Conservation (phyloP, 331 rosid species). For the Quercus lobata region DNA sequence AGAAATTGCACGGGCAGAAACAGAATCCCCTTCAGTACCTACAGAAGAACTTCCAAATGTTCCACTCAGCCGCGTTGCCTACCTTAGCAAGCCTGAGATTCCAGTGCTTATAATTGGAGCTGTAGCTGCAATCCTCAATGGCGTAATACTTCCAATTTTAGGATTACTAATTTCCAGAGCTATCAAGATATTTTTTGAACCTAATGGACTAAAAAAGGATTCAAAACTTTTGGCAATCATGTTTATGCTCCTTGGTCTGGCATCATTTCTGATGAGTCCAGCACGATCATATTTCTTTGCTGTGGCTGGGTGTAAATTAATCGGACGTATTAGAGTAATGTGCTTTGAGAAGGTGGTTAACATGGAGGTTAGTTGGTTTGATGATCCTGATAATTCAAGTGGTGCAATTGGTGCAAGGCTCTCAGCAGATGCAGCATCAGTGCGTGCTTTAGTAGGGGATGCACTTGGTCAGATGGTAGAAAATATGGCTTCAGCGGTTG, state of each 20-base stretch:
- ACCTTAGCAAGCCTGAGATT: conserved; percentile 31
- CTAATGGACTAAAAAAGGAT: conserved; percentile 17
- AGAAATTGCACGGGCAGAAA: background rate
- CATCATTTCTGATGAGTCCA: conserved; percentile 17
- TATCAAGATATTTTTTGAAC: conserved; percentile 18
- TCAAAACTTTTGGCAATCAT: conserved; percentile 30
- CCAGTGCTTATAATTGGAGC: conserved; percentile 23
- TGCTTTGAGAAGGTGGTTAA: conserved; percentile 39
- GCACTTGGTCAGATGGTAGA: conserved; percentile 22
- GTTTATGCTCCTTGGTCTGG: conserved; percentile 24
- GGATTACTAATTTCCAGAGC: conserved; percentile 20
- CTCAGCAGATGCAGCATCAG: conserved; percentile 32
- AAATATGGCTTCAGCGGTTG: conserved; percentile 22
- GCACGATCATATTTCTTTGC: conserved; percentile 25
- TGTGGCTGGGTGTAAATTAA: conserved; percentile 37
- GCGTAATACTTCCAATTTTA: conserved; percentile 18
- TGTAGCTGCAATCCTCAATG: conserved; percentile 22
- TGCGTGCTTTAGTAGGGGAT: conserved; percentile 40
- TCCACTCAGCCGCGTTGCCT: conserved; percentile 20
- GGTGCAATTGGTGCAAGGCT: conserved; percentile 42
- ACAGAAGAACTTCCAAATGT: background rate
- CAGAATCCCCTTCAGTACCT: background rate
- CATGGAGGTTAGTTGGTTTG: conserved; percentile 42
- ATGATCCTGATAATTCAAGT: conserved; percentile 36
- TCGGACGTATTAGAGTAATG: conserved; percentile 23